Evolutionary conservation across 192 early-diverging fungal genomes (phyloP), one percentile per base, ranked within the genome.

Genomic region (Umbelopsis isabellina): DNA sequence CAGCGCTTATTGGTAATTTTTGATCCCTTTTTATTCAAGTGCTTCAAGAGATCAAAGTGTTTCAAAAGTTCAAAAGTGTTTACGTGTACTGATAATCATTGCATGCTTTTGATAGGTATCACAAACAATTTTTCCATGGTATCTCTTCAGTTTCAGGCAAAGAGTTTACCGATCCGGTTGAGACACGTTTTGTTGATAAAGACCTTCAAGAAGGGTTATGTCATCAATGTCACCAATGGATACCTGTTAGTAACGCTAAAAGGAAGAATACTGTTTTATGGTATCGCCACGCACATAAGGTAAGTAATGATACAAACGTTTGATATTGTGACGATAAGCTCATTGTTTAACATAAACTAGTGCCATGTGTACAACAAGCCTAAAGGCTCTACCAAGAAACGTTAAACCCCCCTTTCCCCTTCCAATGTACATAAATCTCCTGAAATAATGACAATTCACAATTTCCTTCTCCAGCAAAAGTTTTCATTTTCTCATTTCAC

Each of bases 91-190:
- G 44, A 61, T 25, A 13, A 20, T 27, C 13, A 65, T 11, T 66
- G 3, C 51, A 20, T 41, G 21, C 44, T 66, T 37, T 35, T 3
- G 11, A 23, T 27, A 87, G 89, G 86, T 95, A 93, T 70, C 92
- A 93, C 74, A 95, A 95, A 81, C 93, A 93, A 80, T 94, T 92
- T 58, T 87, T 83, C 46, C 92, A 95, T 75, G 93, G 93, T 46
- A 92, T 93, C 41, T 94, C 92, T n/a, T 92, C 90, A 0, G 91
- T 92, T 5, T 93, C 93, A 18, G 91, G 93, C 30, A 85, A 88
- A 52, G 80, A 87, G 15, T 94, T 95, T 69, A 75, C 87, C 8
- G 80, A 86, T 18, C 93, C 93, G 5, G n/a, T 93, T 45, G 83
- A 93, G 66, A 87, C 86, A 16, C 86, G 93, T 18, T 87, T 85